These are phyloP conservation scores for Soucietia sequanensis DNA, from an alignment of 805 yeast genomes.

Conservation along the genomic window DNA sequence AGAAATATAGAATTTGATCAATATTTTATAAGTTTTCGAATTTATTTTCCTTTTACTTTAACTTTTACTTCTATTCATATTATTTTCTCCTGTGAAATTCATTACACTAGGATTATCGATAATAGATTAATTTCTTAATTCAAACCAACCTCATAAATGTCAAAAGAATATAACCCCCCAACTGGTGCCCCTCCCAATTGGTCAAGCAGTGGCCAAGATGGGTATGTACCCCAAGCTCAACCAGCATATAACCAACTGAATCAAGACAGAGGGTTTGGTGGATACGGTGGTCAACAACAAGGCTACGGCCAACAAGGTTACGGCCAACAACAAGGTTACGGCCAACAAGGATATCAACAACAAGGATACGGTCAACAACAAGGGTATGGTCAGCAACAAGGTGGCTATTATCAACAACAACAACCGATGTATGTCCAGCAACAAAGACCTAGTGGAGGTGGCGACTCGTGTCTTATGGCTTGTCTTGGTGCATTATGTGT, in stretches of 20 bases:
- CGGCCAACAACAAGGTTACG: constrained; percentile 10
- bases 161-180: constrained; percentile 21
- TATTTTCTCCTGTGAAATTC: too few relatives aligned
- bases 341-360: constrained; percentile 17
- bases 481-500: constrained; percentile 43
- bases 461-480: constrained; percentile 35
- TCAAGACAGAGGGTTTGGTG: constrained; percentile 22
- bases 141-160: too few relatives aligned
- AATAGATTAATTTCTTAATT: too few relatives aligned
- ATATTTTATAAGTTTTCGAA: too few relatives aligned
- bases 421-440: constrained; percentile 48
- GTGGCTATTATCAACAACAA: constrained; percentile 40
- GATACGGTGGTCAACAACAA: constrained; percentile 9
- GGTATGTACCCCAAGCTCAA: constrained; percentile 23
- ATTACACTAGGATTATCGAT: too few relatives aligned
- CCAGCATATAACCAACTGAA: constrained; percentile 14
- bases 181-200: constrained; percentile 32
- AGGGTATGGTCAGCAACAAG: constrained; percentile 17
- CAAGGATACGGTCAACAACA: constrained; percentile 27
- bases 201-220: constrained; percentile 9
- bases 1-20: too few relatives aligned
- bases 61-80: too few relatives aligned
- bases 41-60: too few relatives aligned
- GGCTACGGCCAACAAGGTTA: constrained; percentile 20
- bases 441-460: constrained; percentile 21